These are phyloP conservation scores for Aspergillus asperescens DNA, from an alignment of 495 filamentous ascomycete genomes.

Conservation along the genomic window DNA sequence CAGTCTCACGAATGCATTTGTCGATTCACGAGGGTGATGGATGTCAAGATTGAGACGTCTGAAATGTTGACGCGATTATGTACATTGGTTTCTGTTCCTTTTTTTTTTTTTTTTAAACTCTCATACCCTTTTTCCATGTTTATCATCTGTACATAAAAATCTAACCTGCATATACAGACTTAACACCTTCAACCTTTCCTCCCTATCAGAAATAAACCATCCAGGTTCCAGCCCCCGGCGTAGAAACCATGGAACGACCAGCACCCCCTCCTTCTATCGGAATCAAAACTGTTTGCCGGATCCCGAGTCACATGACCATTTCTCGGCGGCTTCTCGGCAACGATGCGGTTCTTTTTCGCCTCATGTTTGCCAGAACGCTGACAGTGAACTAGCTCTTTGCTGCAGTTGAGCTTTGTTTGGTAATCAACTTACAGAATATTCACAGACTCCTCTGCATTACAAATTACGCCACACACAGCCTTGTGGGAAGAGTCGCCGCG, in stretches of 20 bases:
- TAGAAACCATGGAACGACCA: neutral
- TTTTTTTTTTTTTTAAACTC: slow-evolving; percentile 14
- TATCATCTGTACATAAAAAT: slow-evolving; percentile 23
- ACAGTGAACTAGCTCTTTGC: neutral
- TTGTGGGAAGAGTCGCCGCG: neutral
- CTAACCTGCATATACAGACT: slow-evolving; percentile 21
- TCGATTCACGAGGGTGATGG: slow-evolving; percentile 23
- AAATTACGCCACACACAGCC: neutral
- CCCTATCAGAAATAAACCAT: neutral
- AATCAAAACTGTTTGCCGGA: slow-evolving; percentile 6
- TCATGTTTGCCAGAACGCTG: neutral
- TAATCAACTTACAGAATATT: neutral
- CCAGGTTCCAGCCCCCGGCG: neutral
- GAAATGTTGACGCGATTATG: slow-evolving; percentile 28
- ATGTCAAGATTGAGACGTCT: slow-evolving; percentile 24
- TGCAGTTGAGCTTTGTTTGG: neutral
- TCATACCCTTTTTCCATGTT: slow-evolving; percentile 22
- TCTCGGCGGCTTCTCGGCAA: slow-evolving; percentile 15
- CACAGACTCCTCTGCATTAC: neutral
- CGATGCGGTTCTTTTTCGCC: slow-evolving; percentile 22
- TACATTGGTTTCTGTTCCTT: slow-evolving; percentile 21
- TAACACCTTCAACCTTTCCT: neutral
- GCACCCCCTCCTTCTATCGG: neutral
- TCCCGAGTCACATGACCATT: slow-evolving; percentile 26
- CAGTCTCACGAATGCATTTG: slow-evolving; percentile 15